Percentiles rank a stretch among this genome's conserved stretches.
Evolutionary conservation across 305 asterid genomes (phyloP).

Genomic region (Caryopteris hybrid): DNA sequence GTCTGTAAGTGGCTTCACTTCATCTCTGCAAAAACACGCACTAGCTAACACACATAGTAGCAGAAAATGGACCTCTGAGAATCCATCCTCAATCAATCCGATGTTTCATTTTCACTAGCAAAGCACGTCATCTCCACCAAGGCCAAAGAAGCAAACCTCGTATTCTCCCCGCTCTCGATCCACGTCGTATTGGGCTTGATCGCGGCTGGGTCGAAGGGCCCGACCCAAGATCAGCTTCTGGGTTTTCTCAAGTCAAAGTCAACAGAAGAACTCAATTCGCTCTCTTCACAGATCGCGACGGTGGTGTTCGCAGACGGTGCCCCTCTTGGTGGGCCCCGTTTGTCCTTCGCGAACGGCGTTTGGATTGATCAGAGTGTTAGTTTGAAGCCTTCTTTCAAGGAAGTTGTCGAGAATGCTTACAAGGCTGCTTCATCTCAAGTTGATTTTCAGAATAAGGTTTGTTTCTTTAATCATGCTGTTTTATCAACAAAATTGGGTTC

Average conservation of each 20-base stretch:
- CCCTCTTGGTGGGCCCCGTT: constrained; percentile 53
- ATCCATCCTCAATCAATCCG: constrained; percentile 48
- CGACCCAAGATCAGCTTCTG: constrained; percentile 49
- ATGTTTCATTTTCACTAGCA: constrained; percentile 42
- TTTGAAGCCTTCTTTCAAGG: constrained; percentile 44
- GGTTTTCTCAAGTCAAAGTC: constrained; percentile 41
- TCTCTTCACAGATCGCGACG: constrained; percentile 45
- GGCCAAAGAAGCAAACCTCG: constrained; percentile 40
- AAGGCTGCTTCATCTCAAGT: constrained; percentile 46
- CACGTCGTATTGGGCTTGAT: constrained; percentile 56
- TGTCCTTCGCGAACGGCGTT: constrained; percentile 64
- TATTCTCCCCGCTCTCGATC: constrained; percentile 63
- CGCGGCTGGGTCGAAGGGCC: constrained; percentile 54
- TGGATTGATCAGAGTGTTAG: constrained; percentile 62
- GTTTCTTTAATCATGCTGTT: neutral
- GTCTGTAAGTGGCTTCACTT: neutral
- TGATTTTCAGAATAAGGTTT: constrained; percentile 70
- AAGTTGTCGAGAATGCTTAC: constrained; percentile 42
- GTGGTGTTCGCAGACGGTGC: constrained; percentile 50
- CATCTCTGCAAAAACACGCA: neutral
- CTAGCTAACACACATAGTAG: neutral
- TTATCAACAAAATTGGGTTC: neutral
- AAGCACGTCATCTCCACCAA: constrained; percentile 38
- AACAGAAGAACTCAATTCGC: constrained; percentile 33
- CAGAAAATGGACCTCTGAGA: constrained; percentile 41